A percentile compares a stretch with the other conserved stretches of the same genome.
phyloP scores from a whole-genome alignment of 202 grass and related monocot genomes.

The Sporobolus alterniflorus region DNA sequence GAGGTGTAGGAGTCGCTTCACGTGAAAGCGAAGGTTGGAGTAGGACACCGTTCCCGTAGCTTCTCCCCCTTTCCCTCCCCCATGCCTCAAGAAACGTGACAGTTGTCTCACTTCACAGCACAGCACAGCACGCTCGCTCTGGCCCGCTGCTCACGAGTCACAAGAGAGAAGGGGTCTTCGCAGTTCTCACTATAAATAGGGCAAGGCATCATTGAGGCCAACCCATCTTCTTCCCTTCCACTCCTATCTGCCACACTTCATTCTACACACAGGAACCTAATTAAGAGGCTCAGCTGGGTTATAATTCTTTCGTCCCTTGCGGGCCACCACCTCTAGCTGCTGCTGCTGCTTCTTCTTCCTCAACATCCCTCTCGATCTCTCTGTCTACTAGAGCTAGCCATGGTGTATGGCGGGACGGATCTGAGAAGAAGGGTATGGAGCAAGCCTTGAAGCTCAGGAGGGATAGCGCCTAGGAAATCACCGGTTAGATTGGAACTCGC shows the following conservation, averaged over 20 bases:
- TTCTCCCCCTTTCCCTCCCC: slow-evolving; percentile 26
- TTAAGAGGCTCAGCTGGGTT: neutral
- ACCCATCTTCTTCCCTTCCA: slow-evolving; percentile 28
- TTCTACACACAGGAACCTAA: neutral
- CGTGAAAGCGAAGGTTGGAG: slow-evolving; percentile 34
- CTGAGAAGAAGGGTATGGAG: slow-evolving; percentile 39
- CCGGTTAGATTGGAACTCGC: slow-evolving; percentile 20
- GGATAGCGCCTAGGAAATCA: slow-evolving; percentile 60
- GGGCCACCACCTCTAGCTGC: neutral
- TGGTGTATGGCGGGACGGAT: neutral
- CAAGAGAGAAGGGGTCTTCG: neutral
- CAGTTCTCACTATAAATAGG: slow-evolving; percentile 51
- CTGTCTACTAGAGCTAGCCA: neutral
- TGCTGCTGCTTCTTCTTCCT: slow-evolving; percentile 3
- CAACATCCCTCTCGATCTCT: neutral
- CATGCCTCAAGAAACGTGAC: slow-evolving; percentile 57
- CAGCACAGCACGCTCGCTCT: too few relatives aligned
- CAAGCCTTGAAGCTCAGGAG: slow-evolving; percentile 82
- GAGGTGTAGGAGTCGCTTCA: slow-evolving; percentile 32
- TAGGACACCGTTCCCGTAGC: neutral
- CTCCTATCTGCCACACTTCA: neutral
- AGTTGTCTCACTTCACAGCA: slow-evolving; percentile 42
- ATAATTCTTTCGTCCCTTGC: neutral
- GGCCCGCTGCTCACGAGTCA: too few relatives aligned
- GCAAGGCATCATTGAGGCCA: slow-evolving; percentile 22